These are phyloP conservation scores for Plasmodium relictum DNA, from an alignment of 169 alveolate genomes.

Conservation along the genomic window DNA sequence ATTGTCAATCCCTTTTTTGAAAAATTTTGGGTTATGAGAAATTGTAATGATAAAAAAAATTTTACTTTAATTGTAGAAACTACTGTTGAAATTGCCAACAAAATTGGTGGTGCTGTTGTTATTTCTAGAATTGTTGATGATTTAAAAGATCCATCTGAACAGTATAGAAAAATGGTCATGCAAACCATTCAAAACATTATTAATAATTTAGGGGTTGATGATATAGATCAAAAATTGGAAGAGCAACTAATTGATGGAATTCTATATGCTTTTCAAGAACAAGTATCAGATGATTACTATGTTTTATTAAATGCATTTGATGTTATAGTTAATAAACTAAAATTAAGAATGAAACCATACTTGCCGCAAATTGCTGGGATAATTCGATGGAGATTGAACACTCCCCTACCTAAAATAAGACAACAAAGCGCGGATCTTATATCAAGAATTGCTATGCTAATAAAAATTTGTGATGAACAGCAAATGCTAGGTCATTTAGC, in stretches of 20 bases:
- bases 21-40: conserved; percentile 93
- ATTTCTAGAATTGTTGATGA: conserved; percentile 80
- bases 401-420: conserved; percentile 97
- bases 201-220: conserved; percentile 94
- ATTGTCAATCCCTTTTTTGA: conserved; percentile 96
- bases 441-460: conserved; percentile 96
- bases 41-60: conserved; percentile 94
- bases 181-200: conserved; percentile 97
- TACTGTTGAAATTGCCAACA: conserved; percentile 97
- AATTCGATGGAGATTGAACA: conserved; percentile 96
- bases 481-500: conserved; percentile 98
- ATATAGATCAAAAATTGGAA: conserved; percentile 96
- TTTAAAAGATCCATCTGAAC: conserved; percentile 87
- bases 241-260: conserved; percentile 99
- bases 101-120: conserved; percentile 90
- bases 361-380: conserved; percentile 98
- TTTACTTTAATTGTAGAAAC: conserved; percentile 97
- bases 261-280: conserved; percentile 97
- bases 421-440: conserved; percentile 99
- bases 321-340: conserved; percentile 96
- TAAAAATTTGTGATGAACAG: conserved; percentile 98
- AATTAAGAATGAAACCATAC: conserved; percentile 97
- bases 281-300: conserved; percentile 95
- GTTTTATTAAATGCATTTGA: conserved; percentile 97
- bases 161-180: conserved; percentile 96